These are phyloP conservation scores for Aspergillus oerlinghausenensis DNA, from an alignment of 2,329 filamentous ascomycete genomes.

Conservation along the genomic window DNA sequence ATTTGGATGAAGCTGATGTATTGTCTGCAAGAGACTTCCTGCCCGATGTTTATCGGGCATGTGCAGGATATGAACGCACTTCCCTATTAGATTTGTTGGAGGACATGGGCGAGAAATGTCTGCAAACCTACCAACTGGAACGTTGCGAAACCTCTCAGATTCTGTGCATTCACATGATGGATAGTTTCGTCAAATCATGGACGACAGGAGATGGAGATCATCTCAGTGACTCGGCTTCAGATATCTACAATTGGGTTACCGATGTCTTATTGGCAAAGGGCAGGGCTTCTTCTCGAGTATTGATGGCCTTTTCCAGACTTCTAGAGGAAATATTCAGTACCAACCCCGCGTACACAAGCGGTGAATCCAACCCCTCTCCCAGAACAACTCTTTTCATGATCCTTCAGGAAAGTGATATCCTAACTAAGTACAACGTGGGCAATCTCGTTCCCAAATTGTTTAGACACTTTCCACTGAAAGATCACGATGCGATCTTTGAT, in stretches of 20 bases:
- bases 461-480: slow-evolving; percentile 70
- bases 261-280: slow-evolving; percentile 62
- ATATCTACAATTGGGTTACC: slow-evolving; percentile 76
- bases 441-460: slow-evolving; percentile 70
- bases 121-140: slow-evolving; percentile 57
- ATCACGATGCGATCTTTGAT: slow-evolving; percentile 78
- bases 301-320: slow-evolving; percentile 63
- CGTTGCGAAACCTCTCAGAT: slow-evolving; percentile 70
- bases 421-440: slow-evolving; percentile 72
- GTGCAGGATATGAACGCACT: slow-evolving; percentile 24
- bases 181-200: slow-evolving; percentile 62
- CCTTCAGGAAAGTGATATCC: slow-evolving; percentile 60
- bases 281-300: slow-evolving; percentile 64
- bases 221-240: slow-evolving; percentile 62
- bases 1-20: slow-evolving; percentile 35
- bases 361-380: slow-evolving; percentile 56
- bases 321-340: slow-evolving; percentile 65
- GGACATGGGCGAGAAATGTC: slow-evolving; percentile 44
- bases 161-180: slow-evolving; percentile 64
- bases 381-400: slow-evolving; percentile 72
- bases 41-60: slow-evolving; percentile 27
- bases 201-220: slow-evolving; percentile 50
- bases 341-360: slow-evolving; percentile 62
- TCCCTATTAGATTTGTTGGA: slow-evolving; percentile 45
- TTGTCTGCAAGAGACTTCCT: slow-evolving; percentile 31